phyloP scores from a whole-genome alignment of 108 stramenopile genomes.

The Schizochytrium sp. region DNA sequence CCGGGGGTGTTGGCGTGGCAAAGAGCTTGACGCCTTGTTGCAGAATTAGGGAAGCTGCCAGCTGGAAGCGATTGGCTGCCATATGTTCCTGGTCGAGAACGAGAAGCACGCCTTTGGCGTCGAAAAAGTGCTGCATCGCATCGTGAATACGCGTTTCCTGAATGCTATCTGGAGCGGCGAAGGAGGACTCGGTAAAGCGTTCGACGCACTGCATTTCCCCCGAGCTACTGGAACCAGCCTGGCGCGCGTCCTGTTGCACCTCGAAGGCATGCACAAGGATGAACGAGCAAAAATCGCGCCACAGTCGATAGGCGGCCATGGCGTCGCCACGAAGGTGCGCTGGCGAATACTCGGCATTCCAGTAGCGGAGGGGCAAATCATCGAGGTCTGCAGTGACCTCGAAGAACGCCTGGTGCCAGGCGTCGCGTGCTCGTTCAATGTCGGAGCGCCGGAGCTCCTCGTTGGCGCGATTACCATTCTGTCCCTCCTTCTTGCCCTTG shows the following conservation, averaged over 20 bases:
- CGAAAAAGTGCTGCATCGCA: slow-evolving; percentile 3
- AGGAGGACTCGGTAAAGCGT: neutral
- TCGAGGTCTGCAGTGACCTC: neutral
- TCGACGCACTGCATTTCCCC: neutral
- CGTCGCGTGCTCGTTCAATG: neutral
- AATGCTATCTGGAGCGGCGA: neutral
- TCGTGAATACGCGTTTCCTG: slow-evolving; percentile 1
- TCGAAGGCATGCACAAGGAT: neutral
- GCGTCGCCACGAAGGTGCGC: neutral
- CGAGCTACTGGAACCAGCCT: neutral
- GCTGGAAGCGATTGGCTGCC: neutral
- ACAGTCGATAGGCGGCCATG: neutral
- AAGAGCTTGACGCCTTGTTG: neutral
- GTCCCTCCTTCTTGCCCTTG: too few species aligned
- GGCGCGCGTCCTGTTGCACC: neutral
- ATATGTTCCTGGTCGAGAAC: neutral
- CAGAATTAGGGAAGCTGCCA: neutral
- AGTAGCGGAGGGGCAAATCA: neutral
- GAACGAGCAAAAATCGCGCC: neutral
- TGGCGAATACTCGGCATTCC: neutral
- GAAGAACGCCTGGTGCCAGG: slow-evolving; percentile 2
- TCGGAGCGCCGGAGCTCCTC: neutral
- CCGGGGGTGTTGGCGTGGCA: neutral
- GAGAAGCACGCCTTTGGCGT: neutral
- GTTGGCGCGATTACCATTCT: neutral